Percentiles rank a stretch among this genome's conserved stretches.
phyloP scores from a whole-genome alignment of 345 rosid species.

The Ricinus communis region DNA sequence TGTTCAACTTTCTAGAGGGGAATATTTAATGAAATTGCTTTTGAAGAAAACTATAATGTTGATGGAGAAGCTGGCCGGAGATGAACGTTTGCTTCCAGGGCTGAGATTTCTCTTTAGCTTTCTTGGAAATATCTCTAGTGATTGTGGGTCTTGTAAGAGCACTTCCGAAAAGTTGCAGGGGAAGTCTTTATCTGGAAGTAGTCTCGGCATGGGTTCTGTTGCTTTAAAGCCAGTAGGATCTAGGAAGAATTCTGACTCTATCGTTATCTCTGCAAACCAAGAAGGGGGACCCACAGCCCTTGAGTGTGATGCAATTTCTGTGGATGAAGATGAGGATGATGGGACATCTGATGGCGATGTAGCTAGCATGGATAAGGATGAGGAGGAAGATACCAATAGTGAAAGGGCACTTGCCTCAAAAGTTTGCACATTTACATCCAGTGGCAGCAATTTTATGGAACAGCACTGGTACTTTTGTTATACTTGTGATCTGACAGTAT shows the following conservation, averaged over 20 bases:
- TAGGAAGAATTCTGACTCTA: conserved; percentile 62
- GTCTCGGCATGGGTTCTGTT: conserved; percentile 43
- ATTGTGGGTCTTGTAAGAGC: conserved; percentile 52
- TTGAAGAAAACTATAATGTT: conserved; percentile 61
- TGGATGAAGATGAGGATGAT: conserved; percentile 98
- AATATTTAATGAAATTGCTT: conserved; percentile 57
- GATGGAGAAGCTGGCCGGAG: conserved; percentile 71
- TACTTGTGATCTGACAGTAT: conserved; percentile 95
- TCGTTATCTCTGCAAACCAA: conserved; percentile 64
- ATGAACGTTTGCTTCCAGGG: conserved; percentile 74
- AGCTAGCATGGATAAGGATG: conserved; percentile 95
- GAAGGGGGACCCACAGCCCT: conserved; percentile 70
- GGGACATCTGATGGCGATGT: conserved; percentile 99
- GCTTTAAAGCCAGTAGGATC: conserved; percentile 62
- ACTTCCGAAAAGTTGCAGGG: conserved; percentile 43
- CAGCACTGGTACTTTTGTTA: conserved; percentile 99
- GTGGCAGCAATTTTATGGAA: conserved; percentile 99
- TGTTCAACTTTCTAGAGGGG: conserved; percentile 77
- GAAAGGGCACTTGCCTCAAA: conserved; percentile 89
- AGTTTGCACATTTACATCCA: conserved; percentile 96
- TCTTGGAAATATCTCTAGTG: conserved; percentile 68
- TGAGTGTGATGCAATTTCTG: conserved; percentile 93
- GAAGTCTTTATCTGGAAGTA: conserved; percentile 51
- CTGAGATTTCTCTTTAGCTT: conserved; percentile 77
- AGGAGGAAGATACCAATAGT: conserved; percentile 85